Evolutionary conservation across 352 stramenopile genomes (phyloP).

Genomic region (Phytophthora tentaculata): DNA sequence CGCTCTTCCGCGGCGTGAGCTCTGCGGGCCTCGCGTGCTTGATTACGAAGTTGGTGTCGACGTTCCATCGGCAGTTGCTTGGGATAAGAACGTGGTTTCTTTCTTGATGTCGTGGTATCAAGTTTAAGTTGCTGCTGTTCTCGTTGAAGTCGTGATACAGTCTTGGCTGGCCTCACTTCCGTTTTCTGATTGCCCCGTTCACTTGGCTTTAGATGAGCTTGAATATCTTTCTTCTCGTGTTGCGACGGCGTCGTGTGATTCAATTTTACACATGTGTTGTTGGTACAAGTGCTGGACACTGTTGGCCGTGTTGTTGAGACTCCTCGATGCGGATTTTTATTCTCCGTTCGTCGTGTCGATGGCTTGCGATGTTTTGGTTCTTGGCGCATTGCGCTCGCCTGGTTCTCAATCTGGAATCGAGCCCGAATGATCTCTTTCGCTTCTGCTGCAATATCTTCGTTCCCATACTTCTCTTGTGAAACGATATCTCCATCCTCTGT

Average conservation of each 20-base stretch:
- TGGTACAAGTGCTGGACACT: neutral
- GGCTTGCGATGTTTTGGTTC: constrained; percentile 1
- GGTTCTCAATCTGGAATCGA: constrained; percentile 55
- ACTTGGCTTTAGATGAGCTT: neutral
- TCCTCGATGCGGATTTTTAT: neutral
- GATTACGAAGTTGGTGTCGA: constrained; percentile 36
- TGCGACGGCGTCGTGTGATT: neutral
- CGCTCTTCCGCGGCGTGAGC: constrained; percentile 25
- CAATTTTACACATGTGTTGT: neutral
- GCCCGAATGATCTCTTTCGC: constrained; percentile 57
- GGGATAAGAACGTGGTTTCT: constrained; percentile 1
- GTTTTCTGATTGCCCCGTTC: constrained; percentile 17
- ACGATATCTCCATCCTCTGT: neutral
- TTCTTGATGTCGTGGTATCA: neutral
- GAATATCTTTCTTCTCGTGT: constrained; percentile 12
- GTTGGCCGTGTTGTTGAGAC: neutral
- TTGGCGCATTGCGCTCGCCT: constrained; percentile 44
- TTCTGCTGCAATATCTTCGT: constrained; percentile 18
- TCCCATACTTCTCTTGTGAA: neutral
- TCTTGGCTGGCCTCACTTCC: constrained; percentile 3
- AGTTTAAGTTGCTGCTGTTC: neutral
- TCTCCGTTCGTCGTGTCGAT: constrained; percentile 4
- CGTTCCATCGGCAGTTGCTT: constrained; percentile 44
- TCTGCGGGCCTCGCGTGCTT: constrained; percentile 33
- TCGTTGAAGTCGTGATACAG: neutral